Conservation (phyloP, 2,329 filamentous ascomycete species). For the Cercospora janseana region DNA sequence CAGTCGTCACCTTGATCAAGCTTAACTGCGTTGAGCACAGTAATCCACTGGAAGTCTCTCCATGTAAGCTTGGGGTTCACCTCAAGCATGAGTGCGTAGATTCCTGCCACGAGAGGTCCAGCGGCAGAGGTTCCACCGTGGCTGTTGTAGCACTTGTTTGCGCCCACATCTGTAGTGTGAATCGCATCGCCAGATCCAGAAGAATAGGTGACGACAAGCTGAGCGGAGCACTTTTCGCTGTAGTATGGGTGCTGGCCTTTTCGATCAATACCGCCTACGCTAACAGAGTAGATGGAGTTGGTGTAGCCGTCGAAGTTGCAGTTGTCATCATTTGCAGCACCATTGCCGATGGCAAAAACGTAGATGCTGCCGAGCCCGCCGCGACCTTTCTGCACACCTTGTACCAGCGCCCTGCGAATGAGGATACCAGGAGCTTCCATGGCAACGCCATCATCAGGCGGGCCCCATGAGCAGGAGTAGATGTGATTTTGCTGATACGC, state of each 20-base stretch:
- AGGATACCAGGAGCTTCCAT: slow-evolving; percentile 93
- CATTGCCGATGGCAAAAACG: slow-evolving; percentile 95
- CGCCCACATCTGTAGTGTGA: slow-evolving; percentile 91
- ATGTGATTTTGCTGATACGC: slow-evolving; percentile 89
- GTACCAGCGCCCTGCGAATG: slow-evolving; percentile 86
- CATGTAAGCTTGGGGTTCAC: slow-evolving; percentile 83
- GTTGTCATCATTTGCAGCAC: slow-evolving; percentile 82
- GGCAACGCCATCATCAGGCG: slow-evolving; percentile 84
- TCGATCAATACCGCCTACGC: slow-evolving; percentile 87
- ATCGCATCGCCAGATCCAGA: slow-evolving; percentile 87
- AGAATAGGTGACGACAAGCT: slow-evolving; percentile 94
- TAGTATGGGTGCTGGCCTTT: slow-evolving; percentile 90
- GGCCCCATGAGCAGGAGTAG: slow-evolving; percentile 98
- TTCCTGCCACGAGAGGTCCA: slow-evolving; percentile 86
- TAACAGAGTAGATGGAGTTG: slow-evolving; percentile 98
- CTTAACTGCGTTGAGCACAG: slow-evolving; percentile 77
- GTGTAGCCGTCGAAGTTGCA: slow-evolving; percentile 99
- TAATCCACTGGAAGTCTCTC: slow-evolving; percentile 92
- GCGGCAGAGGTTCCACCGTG: slow-evolving; percentile 96
- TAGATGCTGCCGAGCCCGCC: slow-evolving; percentile 83
- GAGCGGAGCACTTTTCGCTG: slow-evolving; percentile 92
- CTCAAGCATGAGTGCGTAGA: slow-evolving; percentile 83
- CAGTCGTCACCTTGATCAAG: slow-evolving; percentile 76
- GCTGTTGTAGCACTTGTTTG: slow-evolving; percentile 70
- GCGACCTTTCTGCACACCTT: slow-evolving; percentile 85